Evolutionary conservation across 495 filamentous ascomycete genomes (phyloP), one percentile per base, ranked within the genome.

Genomic region (Hyaloscypha bicolor): DNA sequence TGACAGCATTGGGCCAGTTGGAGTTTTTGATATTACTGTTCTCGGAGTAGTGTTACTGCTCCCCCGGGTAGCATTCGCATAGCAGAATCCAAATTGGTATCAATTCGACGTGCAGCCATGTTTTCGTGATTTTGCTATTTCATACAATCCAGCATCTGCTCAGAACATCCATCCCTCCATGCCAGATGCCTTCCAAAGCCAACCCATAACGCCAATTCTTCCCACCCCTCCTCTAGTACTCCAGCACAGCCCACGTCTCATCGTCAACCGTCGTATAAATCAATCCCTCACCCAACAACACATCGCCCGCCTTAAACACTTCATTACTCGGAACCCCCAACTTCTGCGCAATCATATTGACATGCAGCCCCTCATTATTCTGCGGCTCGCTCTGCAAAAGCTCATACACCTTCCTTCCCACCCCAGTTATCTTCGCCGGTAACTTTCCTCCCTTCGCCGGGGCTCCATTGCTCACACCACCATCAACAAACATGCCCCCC

Each of bases 191-290:
- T 55, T 55, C 30, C 32, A 14, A 61, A 48, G 22, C 59, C 33
- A 42, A 22, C 25, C 60, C 56, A 29, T 14, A 62, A 62, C 52
- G 64, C 64, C 69, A 53, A 29, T 56, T 25, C 61, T 30, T 29
- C 68, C 75, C 9, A 25, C 25, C 30, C 3, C 22, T 16, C 22
- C 61, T 63, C 67, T 72, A 90, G 62, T 82, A 86, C 30, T 92
- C 88, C 39, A 93, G 78, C 66, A 92, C 78, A 32, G 89, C 89
- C 85, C 88, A 93, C 0, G 91, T 93, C 76, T 85, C 83, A 66
- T 99, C 95, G 79, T 98, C 93, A 31, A 94, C 80, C 12, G 96
- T 99, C 60, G 93, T 93, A 77, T 93, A 99, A 60, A 96, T 91
- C 73, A 92, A 70, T 56, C 93, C 92, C 29, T 86, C 74, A 8